These are phyloP conservation scores for Globisporangium carolinianum DNA, from an alignment of 352 stramenopile species.

Conservation along the genomic window DNA sequence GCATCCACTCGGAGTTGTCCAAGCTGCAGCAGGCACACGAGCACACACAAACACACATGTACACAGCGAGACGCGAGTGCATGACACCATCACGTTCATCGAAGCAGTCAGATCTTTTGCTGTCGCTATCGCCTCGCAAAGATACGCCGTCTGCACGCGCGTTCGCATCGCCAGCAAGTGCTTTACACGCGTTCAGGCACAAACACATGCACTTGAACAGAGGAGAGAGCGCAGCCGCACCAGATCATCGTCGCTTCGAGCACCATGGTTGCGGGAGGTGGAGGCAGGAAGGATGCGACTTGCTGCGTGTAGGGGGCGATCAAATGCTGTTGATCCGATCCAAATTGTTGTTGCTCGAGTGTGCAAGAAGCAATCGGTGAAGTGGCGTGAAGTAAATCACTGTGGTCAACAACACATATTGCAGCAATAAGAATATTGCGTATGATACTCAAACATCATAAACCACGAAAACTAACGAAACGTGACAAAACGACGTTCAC, in stretches of 20 bases:
- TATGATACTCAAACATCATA: too few species aligned
- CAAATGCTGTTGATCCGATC: constrained; percentile 11
- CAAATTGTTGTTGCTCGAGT: not conserved
- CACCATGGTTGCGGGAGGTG: constrained; percentile 37
- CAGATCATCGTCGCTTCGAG: constrained; percentile 88
- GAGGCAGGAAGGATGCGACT: too few species aligned
- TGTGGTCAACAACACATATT: not conserved
- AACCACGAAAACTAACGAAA: too few species aligned
- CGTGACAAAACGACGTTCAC: too few species aligned
- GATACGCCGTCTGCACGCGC: not conserved
- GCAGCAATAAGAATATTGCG: too few species aligned
- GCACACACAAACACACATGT: not conserved
- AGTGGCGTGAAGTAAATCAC: not conserved
- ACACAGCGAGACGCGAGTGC: not conserved
- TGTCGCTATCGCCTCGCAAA: not conserved
- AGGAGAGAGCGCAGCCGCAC: constrained; percentile 23
- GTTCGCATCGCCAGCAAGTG: not conserved
- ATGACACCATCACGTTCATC: not conserved
- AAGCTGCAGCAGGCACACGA: constrained; percentile 36
- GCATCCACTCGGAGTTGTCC: constrained; percentile 98
- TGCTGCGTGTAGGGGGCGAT: constrained; percentile 3
- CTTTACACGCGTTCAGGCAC: not conserved
- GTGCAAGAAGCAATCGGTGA: too few species aligned
- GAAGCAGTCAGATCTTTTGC: too few species aligned
- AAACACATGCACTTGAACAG: not conserved